phyloP scores from a whole-genome alignment of 208 protist genomes.

The Leptomonas pyrrhocoris region DNA sequence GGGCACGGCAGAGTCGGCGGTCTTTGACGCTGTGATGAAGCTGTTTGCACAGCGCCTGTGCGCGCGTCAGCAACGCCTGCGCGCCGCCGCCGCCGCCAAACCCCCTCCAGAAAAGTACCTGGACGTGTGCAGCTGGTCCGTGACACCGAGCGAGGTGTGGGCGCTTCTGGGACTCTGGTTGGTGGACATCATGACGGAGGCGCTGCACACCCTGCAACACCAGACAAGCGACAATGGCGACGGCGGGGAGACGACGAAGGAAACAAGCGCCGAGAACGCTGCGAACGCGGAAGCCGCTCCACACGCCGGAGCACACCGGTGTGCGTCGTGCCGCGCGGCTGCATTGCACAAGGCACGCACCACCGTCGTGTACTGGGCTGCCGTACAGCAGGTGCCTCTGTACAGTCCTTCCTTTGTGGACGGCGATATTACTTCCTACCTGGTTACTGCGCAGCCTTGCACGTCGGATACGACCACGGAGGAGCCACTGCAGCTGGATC shows the following conservation, averaged over 20 bases:
- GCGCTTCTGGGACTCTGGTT: conserved; percentile 71
- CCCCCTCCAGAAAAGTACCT: conserved; percentile 25
- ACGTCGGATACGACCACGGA: not conserved
- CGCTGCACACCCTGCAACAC: conserved; percentile 24
- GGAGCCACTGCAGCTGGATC: conserved; percentile 59
- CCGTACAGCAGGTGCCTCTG: conserved; percentile 73
- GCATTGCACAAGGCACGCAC: conserved; percentile 47
- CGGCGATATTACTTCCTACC: conserved; percentile 73
- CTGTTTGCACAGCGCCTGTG: conserved; percentile 48
- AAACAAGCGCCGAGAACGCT: not conserved
- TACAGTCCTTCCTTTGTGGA: conserved; percentile 86
- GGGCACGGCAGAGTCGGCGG: conserved; percentile 10
- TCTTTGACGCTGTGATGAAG: conserved; percentile 70
- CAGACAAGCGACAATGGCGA: not conserved
- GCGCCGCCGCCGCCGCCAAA: conserved; percentile 13
- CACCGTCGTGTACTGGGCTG: conserved; percentile 84
- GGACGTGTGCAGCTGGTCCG: conserved; percentile 65
- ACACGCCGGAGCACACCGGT: not conserved
- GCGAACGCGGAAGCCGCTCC: not conserved
- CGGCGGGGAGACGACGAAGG: not conserved
- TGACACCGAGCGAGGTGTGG: conserved; percentile 81
- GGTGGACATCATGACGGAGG: conserved; percentile 56
- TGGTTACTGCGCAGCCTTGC: conserved; percentile 22
- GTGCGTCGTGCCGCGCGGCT: conserved; percentile 23
- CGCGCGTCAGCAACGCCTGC: conserved; percentile 37